Base-by-base conservation (phyloP, 352 stramenopile genomes). In the Pythium chondricola region DNA sequence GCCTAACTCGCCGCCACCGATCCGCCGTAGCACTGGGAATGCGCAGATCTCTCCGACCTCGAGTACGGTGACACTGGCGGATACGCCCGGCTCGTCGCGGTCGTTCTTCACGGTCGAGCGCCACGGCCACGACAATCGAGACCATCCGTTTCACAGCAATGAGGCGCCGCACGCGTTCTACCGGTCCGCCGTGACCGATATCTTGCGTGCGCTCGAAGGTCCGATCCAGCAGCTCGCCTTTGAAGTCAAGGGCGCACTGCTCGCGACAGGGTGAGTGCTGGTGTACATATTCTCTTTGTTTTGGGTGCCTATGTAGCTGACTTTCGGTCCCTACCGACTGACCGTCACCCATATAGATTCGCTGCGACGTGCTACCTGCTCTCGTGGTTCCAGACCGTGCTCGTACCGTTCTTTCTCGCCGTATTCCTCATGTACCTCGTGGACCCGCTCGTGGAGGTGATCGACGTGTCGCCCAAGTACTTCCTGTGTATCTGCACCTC, bases 341-440 rank as follows among this genome's bases (percentile, higher is more conserved):
- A n/a, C n/a, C n/a, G n/a, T n/a, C n/a, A n/a, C n/a, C n/a, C n/a
- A n/a, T 8, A 27, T 35, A 88, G 79, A 41, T 51, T 94, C 25
- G 83, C 83, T 17, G 70, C 80, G 6, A 54, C 68, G 17, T 92
- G 74, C 59, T 94, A 94, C 58, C 54, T 94, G 49, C 65, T 94
- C 6, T 71, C 82, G 26, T 94, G 76, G 71, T 94, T 94, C 58
- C 74, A 94, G 50, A 77, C 70, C 16, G 83, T 92, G 45, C 60
- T 94, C 18, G 71, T 94, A 16, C 83, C 83, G 10, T 94, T 94
- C 55, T 94, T 94, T 65, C 71, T 94, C 33, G 80, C 83, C 0
- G 75, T 94, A 52, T 94, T 94, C 48, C 66, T 94, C 35, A 94
- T 94, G 83, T 94, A 92, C 51, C 71, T 94, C 21, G 80, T 94